Conservation (phyloP, 1,284 basidiomycete species). For the Sanghuangporus sanghuang region DNA sequence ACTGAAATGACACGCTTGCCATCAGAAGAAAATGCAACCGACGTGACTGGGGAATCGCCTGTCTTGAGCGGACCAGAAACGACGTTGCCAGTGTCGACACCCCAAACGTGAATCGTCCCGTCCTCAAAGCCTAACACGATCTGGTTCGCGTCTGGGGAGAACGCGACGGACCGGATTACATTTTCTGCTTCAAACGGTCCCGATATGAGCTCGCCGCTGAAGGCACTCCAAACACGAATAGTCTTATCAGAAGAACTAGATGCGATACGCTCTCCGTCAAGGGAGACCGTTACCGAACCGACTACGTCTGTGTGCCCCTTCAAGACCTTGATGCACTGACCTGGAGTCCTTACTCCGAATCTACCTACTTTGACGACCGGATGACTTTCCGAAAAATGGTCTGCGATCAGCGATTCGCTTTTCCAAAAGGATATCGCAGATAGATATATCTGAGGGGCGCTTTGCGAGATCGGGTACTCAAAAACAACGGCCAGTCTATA, state of each 20-base stretch:
- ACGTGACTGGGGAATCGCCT: background rate
- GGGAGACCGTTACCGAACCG: background rate
- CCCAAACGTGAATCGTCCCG: conserved; percentile 13
- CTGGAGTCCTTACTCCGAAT: background rate
- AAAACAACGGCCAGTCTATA: background rate
- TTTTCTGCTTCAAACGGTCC: background rate
- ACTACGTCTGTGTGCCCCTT: background rate
- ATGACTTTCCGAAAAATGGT: background rate
- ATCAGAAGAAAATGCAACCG: conserved; percentile 19
- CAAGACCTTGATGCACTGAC: background rate
- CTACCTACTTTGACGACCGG: background rate
- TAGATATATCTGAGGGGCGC: background rate
- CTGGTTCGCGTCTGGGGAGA: background rate
- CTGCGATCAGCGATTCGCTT: background rate
- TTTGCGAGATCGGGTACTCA: background rate
- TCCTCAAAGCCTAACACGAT: background rate
- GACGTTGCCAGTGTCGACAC: background rate
- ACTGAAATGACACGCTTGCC: conserved; percentile 48
- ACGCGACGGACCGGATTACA: background rate
- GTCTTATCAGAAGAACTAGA: background rate
- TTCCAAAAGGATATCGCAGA: background rate
- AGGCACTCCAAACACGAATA: background rate
- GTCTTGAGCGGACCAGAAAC: background rate
- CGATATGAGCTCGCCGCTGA: background rate
- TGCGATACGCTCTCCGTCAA: background rate